These are phyloP conservation scores for apple (Malus domestica) DNA, from an alignment of 306 rosid species.

Conservation along the genomic window ASM211411v1 NC_041793.1:29412501-29413000, in stretches of 20 bases:
- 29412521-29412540: background rate
- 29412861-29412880: background rate
- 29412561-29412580: background rate
- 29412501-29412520: background rate
- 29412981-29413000: conserved; percentile 16
- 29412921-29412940: background rate
- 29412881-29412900: background rate
- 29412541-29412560: background rate
- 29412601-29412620: background rate
- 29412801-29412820: background rate
- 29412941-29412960: background rate
- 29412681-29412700: background rate
- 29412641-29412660: background rate
- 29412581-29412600: background rate
- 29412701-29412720: background rate
- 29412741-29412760: background rate
- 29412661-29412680: background rate
- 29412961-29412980: conserved; percentile 32
- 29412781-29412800: background rate
- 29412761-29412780: background rate
- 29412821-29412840: background rate
- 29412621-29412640: background rate
- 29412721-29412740: background rate
- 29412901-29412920: background rate
- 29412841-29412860: background rate